Evolutionary conservation across 2,329 filamentous ascomycete species (phyloP), one percentile per base, ranked within the genome.

Genomic region (Elsinoe necatrix): DNA sequence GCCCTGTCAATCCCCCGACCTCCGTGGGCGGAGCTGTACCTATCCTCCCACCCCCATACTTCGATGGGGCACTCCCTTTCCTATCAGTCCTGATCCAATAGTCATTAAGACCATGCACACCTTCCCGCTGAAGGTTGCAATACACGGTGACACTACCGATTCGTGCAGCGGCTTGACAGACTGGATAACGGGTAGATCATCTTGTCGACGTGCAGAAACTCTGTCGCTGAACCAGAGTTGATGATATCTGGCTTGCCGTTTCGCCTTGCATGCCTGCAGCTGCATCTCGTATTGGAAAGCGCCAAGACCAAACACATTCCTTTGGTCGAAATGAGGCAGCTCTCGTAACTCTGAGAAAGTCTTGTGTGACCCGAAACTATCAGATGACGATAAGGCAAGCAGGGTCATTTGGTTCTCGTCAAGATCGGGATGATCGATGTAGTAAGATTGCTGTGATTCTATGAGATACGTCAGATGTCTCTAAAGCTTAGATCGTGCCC

Each of bases 401-500:
- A n/a, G n/a, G 11, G 43, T 48, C 43, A 48, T 25, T 7, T 8
- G 25, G 21, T 4, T 48, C 20, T 25, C 39, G 31, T 25, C 16
- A 39, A 23, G 48, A 52, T 39, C 48, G 48, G 9, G 34, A 25
- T 52, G 2, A 31, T 23, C 31, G 29, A 27, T 29, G 16, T 9
- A 31, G 31, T 52, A 29, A 34, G n/a, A 52, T 52, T 52, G 18
- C 48, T 52, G 29, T 31, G 23, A 52, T 37, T 52, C 48, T 52
- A 52, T 39, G 9, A 35, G 34, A 52, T 37, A 52, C 25, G 34
- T 52, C 20, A 52, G 48, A 52, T 8, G 7, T 16, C 2, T 25
- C 48, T 52, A 52, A 37, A 61, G 48, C 47, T 57, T 61, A 3
- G 57, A 59, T 21, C 59, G 34, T 18, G 57, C 58, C 20, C 67